Percentiles rank a stretch among this genome's conserved stretches.
Conservation (phyloP, 257 asterid genomes). For the Ilex aquifolium region DNA sequence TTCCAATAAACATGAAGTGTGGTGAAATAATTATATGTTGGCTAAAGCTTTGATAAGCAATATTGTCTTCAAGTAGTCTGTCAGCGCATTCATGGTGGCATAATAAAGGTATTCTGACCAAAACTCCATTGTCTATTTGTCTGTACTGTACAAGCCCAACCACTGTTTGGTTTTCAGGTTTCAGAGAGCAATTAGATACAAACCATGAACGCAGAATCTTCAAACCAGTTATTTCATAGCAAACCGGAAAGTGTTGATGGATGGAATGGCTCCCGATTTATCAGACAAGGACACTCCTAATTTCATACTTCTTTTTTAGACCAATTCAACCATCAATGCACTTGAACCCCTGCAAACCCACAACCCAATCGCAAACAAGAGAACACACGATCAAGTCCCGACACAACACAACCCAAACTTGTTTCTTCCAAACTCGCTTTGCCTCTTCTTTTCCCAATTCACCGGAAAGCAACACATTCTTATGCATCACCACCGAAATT, state of each 20-base stretch:
- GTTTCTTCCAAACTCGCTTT: slow-evolving; percentile 78
- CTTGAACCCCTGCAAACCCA: slow-evolving; percentile 81
- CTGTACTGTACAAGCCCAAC: neutral
- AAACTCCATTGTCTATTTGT: no score
- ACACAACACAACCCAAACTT: slow-evolving; percentile 66
- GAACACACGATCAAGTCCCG: slow-evolving; percentile 64
- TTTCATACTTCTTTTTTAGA: neutral
- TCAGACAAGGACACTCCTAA: neutral
- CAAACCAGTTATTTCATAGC: no score
- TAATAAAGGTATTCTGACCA: no score
- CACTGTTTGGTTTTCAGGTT: neutral
- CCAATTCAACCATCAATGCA: slow-evolving; percentile 58
- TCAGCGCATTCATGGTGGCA: no score
- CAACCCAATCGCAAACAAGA: slow-evolving; percentile 73
- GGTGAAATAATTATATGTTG: no score
- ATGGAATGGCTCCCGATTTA: no score
- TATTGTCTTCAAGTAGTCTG: no score
- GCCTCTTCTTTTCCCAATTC: slow-evolving; percentile 55
- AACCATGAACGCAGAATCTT: no score
- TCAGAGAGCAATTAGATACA: no score
- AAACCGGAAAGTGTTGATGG: no score
- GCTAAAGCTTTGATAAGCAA: no score
- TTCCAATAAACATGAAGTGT: no score
- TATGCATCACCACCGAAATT: slow-evolving; percentile 26
- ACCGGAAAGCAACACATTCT: slow-evolving; percentile 28